phyloP scores from a whole-genome alignment of 139 green algal species.

The Zygnema circumcarinatum region DNA sequence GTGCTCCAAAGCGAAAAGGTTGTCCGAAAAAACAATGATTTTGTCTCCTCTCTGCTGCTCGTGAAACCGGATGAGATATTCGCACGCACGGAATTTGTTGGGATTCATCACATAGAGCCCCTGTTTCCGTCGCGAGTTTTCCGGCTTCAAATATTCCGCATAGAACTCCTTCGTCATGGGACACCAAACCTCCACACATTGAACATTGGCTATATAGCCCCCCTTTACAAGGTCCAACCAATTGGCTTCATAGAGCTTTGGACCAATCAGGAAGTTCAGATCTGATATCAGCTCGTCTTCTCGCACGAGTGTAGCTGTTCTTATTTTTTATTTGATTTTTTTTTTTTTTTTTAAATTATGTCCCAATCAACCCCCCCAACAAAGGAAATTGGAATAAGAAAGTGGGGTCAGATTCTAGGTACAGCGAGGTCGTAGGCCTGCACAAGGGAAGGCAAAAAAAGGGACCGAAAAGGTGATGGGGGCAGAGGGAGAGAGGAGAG shows the following conservation, averaged over 20 bases:
- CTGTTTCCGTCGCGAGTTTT: conserved; percentile 68
- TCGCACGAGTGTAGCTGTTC: conserved; percentile 85
- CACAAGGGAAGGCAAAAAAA: conserved; percentile 5
- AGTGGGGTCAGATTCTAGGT: not conserved
- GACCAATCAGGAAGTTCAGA: conserved; percentile 98
- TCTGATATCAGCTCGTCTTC: conserved; percentile 89
- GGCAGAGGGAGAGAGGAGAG: too few relatives aligned
- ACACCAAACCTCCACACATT: conserved; percentile 98
- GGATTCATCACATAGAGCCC: conserved; percentile 98
- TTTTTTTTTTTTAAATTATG: too few relatives aligned
- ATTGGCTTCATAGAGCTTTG: conserved; percentile 99
- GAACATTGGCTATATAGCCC: conserved; percentile 97
- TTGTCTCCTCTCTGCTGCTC: conserved; percentile 84
- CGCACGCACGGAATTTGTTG: conserved; percentile 92
- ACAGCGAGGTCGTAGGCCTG: not conserved
- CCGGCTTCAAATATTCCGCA: conserved; percentile 88
- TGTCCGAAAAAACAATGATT: conserved; percentile 97
- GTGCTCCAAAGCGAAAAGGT: conserved; percentile 94
- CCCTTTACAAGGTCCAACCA: conserved; percentile 96
- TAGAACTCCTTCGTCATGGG: conserved; percentile 93
- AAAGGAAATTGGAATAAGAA: conserved; percentile 41
- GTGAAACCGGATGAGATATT: conserved; percentile 96
- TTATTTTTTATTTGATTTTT: too few relatives aligned
- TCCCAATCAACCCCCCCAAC: not conserved
- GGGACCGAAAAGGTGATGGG: too few relatives aligned